Base-by-base conservation (phyloP, 306 rosid genomes). In the Cicer judaicum region DNA sequence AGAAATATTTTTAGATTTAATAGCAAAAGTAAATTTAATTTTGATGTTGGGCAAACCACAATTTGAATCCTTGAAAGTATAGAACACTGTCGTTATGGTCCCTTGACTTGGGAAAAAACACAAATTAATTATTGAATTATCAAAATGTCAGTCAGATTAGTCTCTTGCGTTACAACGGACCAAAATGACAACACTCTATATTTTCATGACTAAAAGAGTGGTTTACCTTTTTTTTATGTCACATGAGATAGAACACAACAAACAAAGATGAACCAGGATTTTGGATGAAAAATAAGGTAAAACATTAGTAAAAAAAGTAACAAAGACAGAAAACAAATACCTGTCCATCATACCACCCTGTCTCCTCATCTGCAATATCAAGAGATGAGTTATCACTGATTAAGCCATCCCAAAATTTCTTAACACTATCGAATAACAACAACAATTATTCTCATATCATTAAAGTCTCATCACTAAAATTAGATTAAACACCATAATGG, bases 311-410 rank as follows among this genome's bases (percentile, higher is more conserved):
- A 10, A 12, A 5, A 63, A 39, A 5, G 0, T 1, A 0, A 47
- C 47, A 36, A 70, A 54, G 8, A 34, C 42, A 40, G 39, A 56
- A 10, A 21, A 10, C 8, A 68, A 59, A 46, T 81, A 91, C 96
- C 97, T 89, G 97, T 15, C 98, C 98, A 79, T 93, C 97, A 60
- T 93, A 94, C 98, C 98, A 94, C 40, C 98, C 98, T 7, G 97
- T 91, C 85, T 94, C 98, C 84, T 94, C 98, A 62, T 94, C 98
- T 94, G 88, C 44, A 80, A 70, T 36, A 76, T 42, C 11, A 75
- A 85, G 34, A 50, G 54, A 76, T 77, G 53, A 50, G 66, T 70
- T 52, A 64, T 47, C 7, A 68, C 1, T 16, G 40, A 18, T 42
- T 8, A 24, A 21, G 9, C 5, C 18, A 12, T 38, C 12, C 47